Evolutionary conservation across 352 stramenopile genomes (phyloP).

Genomic region (Paralagenidium karlingii): DNA sequence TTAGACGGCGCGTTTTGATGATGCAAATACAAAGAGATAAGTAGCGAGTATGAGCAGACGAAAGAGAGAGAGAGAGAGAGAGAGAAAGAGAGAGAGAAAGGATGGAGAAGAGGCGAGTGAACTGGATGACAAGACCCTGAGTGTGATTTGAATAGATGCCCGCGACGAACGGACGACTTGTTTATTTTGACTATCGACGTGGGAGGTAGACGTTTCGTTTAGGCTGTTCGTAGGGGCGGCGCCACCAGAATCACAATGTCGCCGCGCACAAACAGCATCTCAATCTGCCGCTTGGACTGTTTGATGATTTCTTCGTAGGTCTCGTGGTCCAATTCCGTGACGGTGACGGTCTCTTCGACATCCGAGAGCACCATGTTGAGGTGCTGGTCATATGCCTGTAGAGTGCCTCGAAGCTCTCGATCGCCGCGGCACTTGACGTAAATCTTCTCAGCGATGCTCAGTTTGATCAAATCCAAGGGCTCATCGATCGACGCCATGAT

Average conservation of each 20-base stretch:
- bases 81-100: too few relatives aligned
- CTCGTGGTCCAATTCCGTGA: slow-evolving; percentile 94
- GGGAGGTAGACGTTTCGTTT: too few relatives aligned
- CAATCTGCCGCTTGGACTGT: slow-evolving; percentile 90
- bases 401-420: slow-evolving; percentile 92
- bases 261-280: slow-evolving; percentile 99
- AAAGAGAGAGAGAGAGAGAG: too few relatives aligned
- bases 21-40: too few relatives aligned
- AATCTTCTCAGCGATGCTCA: slow-evolving; percentile 97
- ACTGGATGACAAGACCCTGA: too few relatives aligned
- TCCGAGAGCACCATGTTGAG: slow-evolving; percentile 98
- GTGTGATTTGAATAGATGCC: too few relatives aligned
- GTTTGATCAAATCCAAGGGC: slow-evolving; percentile 97
- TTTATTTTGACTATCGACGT: too few relatives aligned
- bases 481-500: slow-evolving; percentile 85
- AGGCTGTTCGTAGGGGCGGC: slow-evolving; percentile 90
- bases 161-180: too few relatives aligned
- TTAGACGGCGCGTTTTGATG: too few relatives aligned
- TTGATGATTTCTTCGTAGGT: slow-evolving; percentile 97
- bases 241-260: slow-evolving; percentile 98
- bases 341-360: slow-evolving; percentile 98
- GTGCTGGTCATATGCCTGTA: slow-evolving; percentile 98
- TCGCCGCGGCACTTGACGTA: slow-evolving; percentile 98
- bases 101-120: too few relatives aligned
- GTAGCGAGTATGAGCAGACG: too few relatives aligned